These are phyloP conservation scores for Colletotrichum brevisporum DNA, from an alignment of 2,329 filamentous ascomycete genomes.

Conservation along the genomic window DNA sequence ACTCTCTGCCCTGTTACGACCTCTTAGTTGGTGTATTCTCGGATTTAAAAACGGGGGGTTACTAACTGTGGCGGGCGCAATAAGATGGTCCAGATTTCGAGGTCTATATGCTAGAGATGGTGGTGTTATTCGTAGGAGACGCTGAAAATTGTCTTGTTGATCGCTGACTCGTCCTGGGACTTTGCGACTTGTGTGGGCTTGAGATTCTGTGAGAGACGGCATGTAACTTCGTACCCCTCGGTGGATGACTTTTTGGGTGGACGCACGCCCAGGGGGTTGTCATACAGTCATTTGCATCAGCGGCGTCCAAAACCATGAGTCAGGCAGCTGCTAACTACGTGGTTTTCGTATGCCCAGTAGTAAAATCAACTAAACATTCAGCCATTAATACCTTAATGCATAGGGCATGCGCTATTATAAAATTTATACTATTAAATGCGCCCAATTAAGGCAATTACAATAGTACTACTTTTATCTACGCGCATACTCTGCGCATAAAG, in stretches of 20 bases:
- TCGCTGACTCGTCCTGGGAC: slow-evolving; percentile 27
- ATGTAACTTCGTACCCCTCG: slow-evolving; percentile 1
- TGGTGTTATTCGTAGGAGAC: neutral
- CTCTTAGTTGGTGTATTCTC: rapidly evolving
- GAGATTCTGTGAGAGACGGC: neutral
- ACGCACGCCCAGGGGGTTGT: slow-evolving; percentile 11
- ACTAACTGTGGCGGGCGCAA: neutral
- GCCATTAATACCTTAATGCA: too few relatives aligned
- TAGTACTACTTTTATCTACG: too few relatives aligned
- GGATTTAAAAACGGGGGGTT: rapidly evolving
- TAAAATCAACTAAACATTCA: too few relatives aligned
- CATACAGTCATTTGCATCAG: too few relatives aligned
- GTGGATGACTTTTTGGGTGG: slow-evolving; percentile 3
- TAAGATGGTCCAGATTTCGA: neutral
- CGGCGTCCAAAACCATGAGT: too few relatives aligned
- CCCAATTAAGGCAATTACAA: too few relatives aligned
- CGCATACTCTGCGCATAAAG: too few relatives aligned
- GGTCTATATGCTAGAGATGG: neutral
- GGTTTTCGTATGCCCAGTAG: too few relatives aligned
- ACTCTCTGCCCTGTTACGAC: neutral
- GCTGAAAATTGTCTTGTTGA: neutral
- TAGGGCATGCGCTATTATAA: too few relatives aligned
- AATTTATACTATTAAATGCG: too few relatives aligned
- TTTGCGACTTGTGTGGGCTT: slow-evolving; percentile 3
- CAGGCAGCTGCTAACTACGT: too few relatives aligned